Evolutionary conservation across 2,329 filamentous ascomycete species (phyloP).

Genomic region (Ceratocystis diversiconidia): DNA sequence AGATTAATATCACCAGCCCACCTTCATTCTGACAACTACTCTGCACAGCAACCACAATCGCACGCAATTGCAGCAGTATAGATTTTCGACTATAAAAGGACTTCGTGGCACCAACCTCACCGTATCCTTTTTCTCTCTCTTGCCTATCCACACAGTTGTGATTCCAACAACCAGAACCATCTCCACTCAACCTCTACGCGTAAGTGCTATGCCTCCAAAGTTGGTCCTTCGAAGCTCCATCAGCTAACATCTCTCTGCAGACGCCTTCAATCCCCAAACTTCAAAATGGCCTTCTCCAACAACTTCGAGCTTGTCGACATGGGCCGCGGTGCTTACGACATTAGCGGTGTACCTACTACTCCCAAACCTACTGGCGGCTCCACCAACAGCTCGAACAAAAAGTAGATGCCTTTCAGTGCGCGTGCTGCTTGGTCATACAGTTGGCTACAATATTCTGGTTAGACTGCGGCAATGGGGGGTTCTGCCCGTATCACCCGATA

Average conservation of each 20-base stretch:
- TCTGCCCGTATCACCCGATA: too few relatives aligned
- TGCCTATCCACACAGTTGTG: neutral
- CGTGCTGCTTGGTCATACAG: too few relatives aligned
- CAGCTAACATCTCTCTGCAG: neutral
- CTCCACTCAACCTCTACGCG: neutral
- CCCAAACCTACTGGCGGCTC: neutral
- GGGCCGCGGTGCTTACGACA: slow-evolving; percentile 39
- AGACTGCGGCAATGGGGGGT: too few relatives aligned
- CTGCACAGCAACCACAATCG: neutral
- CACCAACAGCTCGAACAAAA: slow-evolving; percentile 13
- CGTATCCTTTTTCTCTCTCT: neutral
- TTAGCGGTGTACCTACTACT: slow-evolving; percentile 27
- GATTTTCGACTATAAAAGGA: slow-evolving; percentile 1
- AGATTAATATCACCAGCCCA: neutral
- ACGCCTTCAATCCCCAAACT: slow-evolving; percentile 15
- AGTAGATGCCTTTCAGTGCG: too few relatives aligned
- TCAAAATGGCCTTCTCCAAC: slow-evolving; percentile 28
- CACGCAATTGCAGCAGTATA: neutral
- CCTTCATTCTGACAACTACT: neutral
- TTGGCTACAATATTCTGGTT: too few relatives aligned
- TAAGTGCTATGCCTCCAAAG: neutral
- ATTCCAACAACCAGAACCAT: neutral
- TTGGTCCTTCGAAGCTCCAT: too few relatives aligned
- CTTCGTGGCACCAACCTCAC: neutral
- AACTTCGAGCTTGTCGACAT: slow-evolving; percentile 29